These are phyloP conservation scores for Chaetomium cochliodes DNA, from an alignment of 495 filamentous ascomycete genomes.

Conservation along the genomic window DNA sequence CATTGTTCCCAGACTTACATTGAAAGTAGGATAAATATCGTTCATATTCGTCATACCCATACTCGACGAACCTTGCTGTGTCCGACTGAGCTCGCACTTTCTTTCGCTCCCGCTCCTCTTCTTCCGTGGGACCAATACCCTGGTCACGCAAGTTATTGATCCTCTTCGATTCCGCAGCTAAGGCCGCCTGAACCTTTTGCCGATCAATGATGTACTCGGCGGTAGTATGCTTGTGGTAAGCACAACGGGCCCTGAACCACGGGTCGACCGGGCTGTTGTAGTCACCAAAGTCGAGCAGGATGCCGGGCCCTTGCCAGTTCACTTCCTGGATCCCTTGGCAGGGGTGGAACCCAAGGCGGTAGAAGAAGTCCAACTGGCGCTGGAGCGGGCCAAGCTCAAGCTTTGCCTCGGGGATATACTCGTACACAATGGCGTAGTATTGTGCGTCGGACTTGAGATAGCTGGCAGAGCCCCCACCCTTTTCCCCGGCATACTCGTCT, in stretches of 20 bases:
- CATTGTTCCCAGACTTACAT: background rate
- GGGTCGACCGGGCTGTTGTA: conserved; percentile 9
- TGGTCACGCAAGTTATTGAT: background rate
- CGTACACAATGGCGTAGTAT: conserved; percentile 14
- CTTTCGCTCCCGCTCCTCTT: background rate
- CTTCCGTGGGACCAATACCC: background rate
- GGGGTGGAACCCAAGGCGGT: background rate
- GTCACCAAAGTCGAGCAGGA: conserved; percentile 18
- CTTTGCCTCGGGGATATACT: conserved; percentile 6
- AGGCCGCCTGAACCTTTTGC: background rate
- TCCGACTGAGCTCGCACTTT: background rate
- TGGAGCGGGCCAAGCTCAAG: background rate
- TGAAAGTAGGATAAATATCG: background rate
- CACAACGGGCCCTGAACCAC: background rate
- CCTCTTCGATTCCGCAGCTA: background rate
- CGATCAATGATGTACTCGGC: background rate
- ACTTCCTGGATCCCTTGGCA: background rate
- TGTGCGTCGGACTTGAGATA: background rate
- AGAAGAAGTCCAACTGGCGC: conserved; percentile 13
- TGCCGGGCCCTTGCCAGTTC: conserved; percentile 16
- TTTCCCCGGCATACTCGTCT: background rate
- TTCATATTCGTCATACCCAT: background rate
- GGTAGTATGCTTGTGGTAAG: background rate
- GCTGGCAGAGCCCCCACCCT: background rate
- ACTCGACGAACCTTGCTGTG: background rate